Evolutionary conservation across 495 filamentous ascomycete genomes (phyloP).

Genomic region (Antarctomyces pellizariae): DNA sequence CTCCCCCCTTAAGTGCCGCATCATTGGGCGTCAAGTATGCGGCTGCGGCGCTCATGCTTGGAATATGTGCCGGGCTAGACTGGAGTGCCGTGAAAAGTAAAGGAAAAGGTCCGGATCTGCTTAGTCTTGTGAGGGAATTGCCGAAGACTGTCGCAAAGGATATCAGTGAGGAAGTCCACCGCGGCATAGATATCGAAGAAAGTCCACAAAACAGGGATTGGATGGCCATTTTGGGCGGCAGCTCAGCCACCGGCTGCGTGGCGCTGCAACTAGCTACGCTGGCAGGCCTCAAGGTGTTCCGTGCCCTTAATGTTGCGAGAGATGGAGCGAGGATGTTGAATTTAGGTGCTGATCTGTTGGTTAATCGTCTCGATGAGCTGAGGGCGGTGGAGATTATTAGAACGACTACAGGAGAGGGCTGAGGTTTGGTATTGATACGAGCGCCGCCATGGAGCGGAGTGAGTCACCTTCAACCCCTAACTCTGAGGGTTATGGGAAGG

Average conservation of each 20-base stretch:
- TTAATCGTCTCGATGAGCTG: conserved; percentile 33
- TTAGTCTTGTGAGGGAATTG: conserved; percentile 17
- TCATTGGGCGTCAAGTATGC: conserved; percentile 41
- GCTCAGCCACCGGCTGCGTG: conserved; percentile 34
- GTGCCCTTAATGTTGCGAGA: conserved; percentile 33
- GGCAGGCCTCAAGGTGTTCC: conserved; percentile 30
- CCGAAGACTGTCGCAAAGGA: conserved; percentile 22
- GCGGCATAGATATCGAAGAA: conserved; percentile 19
- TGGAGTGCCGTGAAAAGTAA: conserved; percentile 17
- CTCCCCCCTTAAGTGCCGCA: conserved; percentile 29
- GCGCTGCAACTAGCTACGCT: conserved; percentile 37
- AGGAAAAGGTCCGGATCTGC: conserved; percentile 28
- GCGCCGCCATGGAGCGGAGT: conserved; percentile 31
- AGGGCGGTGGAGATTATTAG: conserved; percentile 37
- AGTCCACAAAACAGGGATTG: conserved; percentile 30
- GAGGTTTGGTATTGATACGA: conserved; percentile 38
- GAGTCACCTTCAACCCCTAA: conserved; percentile 19
- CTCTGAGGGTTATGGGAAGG: conserved; percentile 6
- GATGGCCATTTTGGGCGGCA: conserved; percentile 50
- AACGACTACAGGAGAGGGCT: conserved; percentile 25
- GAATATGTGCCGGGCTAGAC: conserved; percentile 36
- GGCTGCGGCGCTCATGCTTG: conserved; percentile 30
- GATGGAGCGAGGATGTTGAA: conserved; percentile 30
- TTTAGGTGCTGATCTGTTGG: conserved; percentile 30
- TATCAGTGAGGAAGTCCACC: conserved; percentile 28